phyloP scores from a whole-genome alignment of 2,329 filamentous ascomycete species.

The Stenocarpella maydis region DNA sequence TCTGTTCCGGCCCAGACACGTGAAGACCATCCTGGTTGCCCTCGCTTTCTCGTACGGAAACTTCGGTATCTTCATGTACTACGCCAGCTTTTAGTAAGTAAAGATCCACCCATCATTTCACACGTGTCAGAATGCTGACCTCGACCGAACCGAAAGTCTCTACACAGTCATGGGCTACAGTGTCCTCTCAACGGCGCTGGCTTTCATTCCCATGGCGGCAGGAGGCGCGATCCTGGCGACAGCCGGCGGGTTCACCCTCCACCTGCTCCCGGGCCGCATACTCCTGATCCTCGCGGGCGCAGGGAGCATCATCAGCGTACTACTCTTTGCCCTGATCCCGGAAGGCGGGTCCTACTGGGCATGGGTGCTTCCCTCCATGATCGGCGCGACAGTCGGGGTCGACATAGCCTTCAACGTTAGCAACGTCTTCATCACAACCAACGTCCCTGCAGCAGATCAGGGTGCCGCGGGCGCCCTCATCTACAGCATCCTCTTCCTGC shows the following conservation, averaged over 20 bases:
- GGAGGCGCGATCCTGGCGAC: conserved; percentile 73
- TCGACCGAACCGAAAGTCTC: conserved; percentile 61
- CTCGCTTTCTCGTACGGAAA: conserved; percentile 74
- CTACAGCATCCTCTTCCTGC: conserved; percentile 75
- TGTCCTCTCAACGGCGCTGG: conserved; percentile 71
- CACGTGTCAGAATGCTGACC: conserved; percentile 56
- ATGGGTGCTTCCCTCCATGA: conserved; percentile 75
- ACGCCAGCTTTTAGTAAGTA: conserved; percentile 72
- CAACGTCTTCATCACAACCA: conserved; percentile 81
- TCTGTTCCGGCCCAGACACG: conserved; percentile 74
- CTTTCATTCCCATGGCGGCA: conserved; percentile 72
- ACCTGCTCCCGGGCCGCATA: conserved; percentile 68
- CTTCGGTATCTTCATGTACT: conserved; percentile 74
- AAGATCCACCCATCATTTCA: conserved; percentile 40
- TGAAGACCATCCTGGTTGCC: conserved; percentile 68
- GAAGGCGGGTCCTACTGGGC: conserved; percentile 73
- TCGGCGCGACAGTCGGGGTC: conserved; percentile 74
- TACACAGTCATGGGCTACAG: conserved; percentile 65
- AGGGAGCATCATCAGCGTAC: conserved; percentile 64
- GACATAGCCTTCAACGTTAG: conserved; percentile 80
- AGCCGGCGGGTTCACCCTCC: conserved; percentile 71
- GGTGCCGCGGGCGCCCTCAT: conserved; percentile 76
- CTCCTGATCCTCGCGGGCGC: conserved; percentile 69
- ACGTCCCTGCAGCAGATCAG: conserved; percentile 71
- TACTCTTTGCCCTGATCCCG: conserved; percentile 73